Evolutionary conservation across 495 filamentous ascomycete species (phyloP), one percentile per base, ranked within the genome.

Genomic region (Hypoxylon intermedium): DNA sequence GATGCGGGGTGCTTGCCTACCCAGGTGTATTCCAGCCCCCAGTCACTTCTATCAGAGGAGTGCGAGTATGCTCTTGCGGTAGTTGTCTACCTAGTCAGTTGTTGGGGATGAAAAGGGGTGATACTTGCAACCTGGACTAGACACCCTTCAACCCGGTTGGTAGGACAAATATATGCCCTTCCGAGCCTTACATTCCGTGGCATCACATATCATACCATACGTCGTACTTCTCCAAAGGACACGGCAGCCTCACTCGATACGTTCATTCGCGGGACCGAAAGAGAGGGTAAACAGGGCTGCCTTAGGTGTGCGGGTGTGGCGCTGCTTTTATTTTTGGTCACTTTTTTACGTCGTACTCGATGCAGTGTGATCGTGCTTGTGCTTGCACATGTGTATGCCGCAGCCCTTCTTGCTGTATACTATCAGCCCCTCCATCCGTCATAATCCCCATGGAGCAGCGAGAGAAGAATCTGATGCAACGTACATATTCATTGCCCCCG

Each of bases 291-390:
- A 18, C 16, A 33, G 16, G 44, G 15, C 28, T 13, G 13, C 44
- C 21, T 15, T 34, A 12, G 26, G 24, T 19, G 23, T 41, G 38
- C 38, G 38, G 37, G 44, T 62, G 51, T 62, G 45, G 59, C 59
- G 44, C 45, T 62, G 40, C 51, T 52, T 56, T 56, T 51, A 12
- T 38, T 38, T 38, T 38, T 16, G 15, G 33, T 13, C 15, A 30
- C n/a, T 58, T 26, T 24, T 15, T 15, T 45, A 36, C 38, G 36
- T 31, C 37, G n/a, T 42, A 53, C n/a, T n/a, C n/a, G n/a, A n/a
- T 63, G 60, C 48, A 5, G 53, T 53, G 48, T 31, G 21, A 53
- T 58, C 43, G 48, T 33, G 45, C 13, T 5, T 41, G n/a, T n/a
- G n/a, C n/a, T n/a, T n/a, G n/a, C 12, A 40, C 20, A 31, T 20